Evolutionary conservation across 1,284 basidiomycete genomes (phyloP), one percentile per base, ranked within the genome.

Genomic region (Melampsora americana): DNA sequence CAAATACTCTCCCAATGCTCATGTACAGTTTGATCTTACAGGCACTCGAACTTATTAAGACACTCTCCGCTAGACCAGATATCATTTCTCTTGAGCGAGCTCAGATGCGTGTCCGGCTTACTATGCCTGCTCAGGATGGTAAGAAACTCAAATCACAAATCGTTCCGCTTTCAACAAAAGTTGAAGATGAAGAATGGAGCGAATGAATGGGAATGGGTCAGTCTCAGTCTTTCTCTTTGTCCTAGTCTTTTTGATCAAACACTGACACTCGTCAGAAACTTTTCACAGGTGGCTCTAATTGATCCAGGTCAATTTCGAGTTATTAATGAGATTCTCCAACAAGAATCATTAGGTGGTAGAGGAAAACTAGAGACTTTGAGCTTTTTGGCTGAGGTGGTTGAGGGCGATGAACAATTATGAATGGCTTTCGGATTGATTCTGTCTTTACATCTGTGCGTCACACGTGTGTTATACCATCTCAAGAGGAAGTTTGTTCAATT

Each of bases 1-100:
- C 60, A 23, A 20, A 11, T 3, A 6, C 6, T 7, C 20, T 56
- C n/a, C n/a, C 53, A 12, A 56, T 56, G 18, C 32, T 56, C 42
- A 32, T n/a, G 14, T 42, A 32, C 48, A 14, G 39, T 14, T 66
- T 20, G 65, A 48, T 20, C 9, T 66, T 35, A 60, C 78, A 94
- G 90, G 93, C 95, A 4, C 89, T 95, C 7, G 95, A 95, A 79
- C 91, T 94, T 78, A 92, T 99, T 84, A 92, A 91, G 80, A 85
- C 89, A 23, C 85, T 99, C 30, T 74, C 72, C 18, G 91, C 93
- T 80, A 86, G 89, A 4, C 86, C 89, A 62, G 90, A 90, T 1
- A 91, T 90, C 11, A 87, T 99, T 23, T 92, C 93, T 0, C 93
- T 99, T 78, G 90, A 95, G 81, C 87, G 95, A 65, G 92, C 93